Evolutionary conservation across 768 basidiomycete species (phyloP).

Genomic region (Tylopilus subfusipes): DNA sequence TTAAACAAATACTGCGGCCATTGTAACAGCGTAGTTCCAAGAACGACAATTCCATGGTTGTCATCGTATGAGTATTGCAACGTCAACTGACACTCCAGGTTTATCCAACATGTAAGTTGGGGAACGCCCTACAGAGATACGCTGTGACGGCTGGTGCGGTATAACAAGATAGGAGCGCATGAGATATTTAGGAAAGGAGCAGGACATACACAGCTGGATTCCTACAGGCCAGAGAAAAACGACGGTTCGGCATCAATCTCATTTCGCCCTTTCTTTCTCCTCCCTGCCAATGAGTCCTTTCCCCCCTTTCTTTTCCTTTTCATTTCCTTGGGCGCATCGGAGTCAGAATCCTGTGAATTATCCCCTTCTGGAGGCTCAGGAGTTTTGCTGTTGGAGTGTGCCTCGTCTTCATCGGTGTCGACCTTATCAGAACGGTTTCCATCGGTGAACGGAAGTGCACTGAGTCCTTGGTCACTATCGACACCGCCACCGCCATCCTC

Average conservation of each 20-base stretch:
- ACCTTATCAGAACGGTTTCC: conserved; percentile 16
- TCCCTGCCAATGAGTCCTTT: conserved; percentile 45
- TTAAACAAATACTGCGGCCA: background rate
- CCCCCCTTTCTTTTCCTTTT: conserved; percentile 59
- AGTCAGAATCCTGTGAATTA: conserved; percentile 27
- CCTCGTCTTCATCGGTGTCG: conserved; percentile 11
- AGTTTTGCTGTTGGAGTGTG: conserved; percentile 1
- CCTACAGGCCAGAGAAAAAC: conserved; percentile 65
- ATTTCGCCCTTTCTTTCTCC: conserved; percentile 59
- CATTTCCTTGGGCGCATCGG: conserved; percentile 34
- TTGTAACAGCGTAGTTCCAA: background rate
- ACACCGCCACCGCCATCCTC: conserved; percentile 27
- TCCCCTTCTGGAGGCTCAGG: conserved; percentile 10
- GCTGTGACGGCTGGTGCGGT: background rate
- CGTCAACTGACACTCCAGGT: background rate
- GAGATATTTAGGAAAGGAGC: background rate
- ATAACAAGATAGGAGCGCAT: background rate
- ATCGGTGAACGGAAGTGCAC: conserved; percentile 25
- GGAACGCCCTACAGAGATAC: background rate
- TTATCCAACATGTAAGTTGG: background rate
- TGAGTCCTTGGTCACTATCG: conserved; percentile 12
- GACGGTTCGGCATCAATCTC: conserved; percentile 52
- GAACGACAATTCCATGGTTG: background rate
- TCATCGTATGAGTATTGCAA: background rate
- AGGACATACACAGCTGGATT: background rate